These are phyloP conservation scores for Aureobasidium sp. DNA, from an alignment of 2,329 filamentous ascomycete species.

Conservation along the genomic window DNA sequence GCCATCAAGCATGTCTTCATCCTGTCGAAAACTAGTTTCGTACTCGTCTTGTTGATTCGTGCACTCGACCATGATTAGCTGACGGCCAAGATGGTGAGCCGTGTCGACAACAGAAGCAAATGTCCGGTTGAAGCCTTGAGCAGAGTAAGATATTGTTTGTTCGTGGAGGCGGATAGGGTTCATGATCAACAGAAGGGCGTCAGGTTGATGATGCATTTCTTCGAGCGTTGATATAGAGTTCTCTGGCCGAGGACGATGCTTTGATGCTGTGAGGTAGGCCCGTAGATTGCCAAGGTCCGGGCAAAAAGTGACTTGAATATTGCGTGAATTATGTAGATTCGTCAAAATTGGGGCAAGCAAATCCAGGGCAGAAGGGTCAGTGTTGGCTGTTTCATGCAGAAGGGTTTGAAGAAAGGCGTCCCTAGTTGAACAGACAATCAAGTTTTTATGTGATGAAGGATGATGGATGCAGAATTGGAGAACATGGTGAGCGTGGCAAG, in stretches of 20 bases:
- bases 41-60: slow-evolving; percentile 15
- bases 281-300: slow-evolving; percentile 71
- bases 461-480: slow-evolving; percentile 56
- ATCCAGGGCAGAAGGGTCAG: slow-evolving; percentile 12
- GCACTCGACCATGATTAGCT: slow-evolving; percentile 39
- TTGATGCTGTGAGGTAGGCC: slow-evolving; percentile 55
- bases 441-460: slow-evolving; percentile 52
- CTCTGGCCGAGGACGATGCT: neutral
- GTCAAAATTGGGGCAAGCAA: slow-evolving; percentile 60
- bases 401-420: slow-evolving; percentile 59
- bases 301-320: slow-evolving; percentile 64
- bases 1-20: slow-evolving; percentile 7
- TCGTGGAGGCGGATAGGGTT: slow-evolving; percentile 60
- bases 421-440: slow-evolving; percentile 64
- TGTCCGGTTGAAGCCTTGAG: slow-evolving; percentile 61
- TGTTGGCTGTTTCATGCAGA: neutral
- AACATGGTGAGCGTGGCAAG: slow-evolving; percentile 42
- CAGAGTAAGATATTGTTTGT: slow-evolving; percentile 66
- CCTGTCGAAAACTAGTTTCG: neutral
- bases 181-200: slow-evolving; percentile 54
- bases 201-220: neutral
- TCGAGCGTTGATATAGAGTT: neutral
- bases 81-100: slow-evolving; percentile 35
- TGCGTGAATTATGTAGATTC: slow-evolving; percentile 60
- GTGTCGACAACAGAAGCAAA: slow-evolving; percentile 58